Percentiles rank a stretch among this genome's conserved stretches.
phyloP scores from a whole-genome alignment of 2,329 filamentous ascomycete genomes.

The Kalmusia sp. region DNA sequence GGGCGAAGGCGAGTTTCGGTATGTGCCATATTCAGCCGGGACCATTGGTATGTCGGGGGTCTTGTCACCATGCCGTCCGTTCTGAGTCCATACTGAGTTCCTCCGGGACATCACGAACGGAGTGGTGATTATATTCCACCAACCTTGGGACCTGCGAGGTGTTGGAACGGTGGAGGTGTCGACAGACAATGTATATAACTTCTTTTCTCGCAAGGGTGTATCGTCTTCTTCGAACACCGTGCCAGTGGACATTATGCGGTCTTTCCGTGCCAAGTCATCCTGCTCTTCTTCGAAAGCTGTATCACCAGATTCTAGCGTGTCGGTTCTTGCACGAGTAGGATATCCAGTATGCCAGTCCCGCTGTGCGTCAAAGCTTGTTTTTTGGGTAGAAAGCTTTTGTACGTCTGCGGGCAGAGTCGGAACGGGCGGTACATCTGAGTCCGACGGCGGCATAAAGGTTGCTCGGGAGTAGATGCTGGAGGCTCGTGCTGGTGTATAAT shows the following conservation, averaged over 20 bases:
- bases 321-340: constrained; percentile 32
- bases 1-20: constrained; percentile 18
- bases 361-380: constrained; percentile 7
- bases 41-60: constrained; percentile 44
- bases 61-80: constrained; percentile 23
- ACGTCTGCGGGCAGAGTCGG: constrained; percentile 40
- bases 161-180: constrained; percentile 55
- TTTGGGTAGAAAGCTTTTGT: constrained; percentile 15
- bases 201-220: constrained; percentile 35
- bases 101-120: constrained; percentile 62
- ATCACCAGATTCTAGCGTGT: constrained; percentile 44
- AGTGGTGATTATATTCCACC: constrained; percentile 80
- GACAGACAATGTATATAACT: constrained; percentile 42
- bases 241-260: constrained; percentile 61
- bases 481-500: constrained; percentile 54
- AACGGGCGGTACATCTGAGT: constrained; percentile 60
- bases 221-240: constrained; percentile 77
- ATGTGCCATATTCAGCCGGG: constrained; percentile 33
- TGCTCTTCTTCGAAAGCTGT: constrained; percentile 60
- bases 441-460: constrained; percentile 40
- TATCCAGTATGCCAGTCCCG: constrained; percentile 1
- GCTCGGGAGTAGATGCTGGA: constrained; percentile 70
- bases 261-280: constrained; percentile 49
- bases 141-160: constrained; percentile 68
- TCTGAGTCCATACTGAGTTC: constrained; percentile 44